Percentiles rank a stretch among this genome's conserved stretches.
Conservation (phyloP, 2,329 filamentous ascomycete species). For the Diaporthe helianthi region DNA sequence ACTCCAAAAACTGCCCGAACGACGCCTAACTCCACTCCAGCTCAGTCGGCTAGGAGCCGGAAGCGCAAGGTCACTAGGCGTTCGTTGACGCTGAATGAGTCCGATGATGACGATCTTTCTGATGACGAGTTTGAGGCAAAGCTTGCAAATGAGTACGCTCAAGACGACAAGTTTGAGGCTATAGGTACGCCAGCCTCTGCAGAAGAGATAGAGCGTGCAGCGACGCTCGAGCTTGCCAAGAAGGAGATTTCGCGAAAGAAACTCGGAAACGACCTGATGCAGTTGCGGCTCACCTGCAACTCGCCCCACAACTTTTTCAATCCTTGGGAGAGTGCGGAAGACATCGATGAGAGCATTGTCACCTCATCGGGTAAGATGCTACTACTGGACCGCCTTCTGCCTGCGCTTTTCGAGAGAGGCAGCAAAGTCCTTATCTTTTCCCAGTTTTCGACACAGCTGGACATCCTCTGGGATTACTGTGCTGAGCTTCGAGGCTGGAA, state of each 20-base stretch:
- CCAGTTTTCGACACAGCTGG: conserved; percentile 93
- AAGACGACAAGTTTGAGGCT: conserved; percentile 46
- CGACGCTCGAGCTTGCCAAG: conserved; percentile 80
- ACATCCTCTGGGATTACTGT: conserved; percentile 89
- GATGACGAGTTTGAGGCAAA: conserved; percentile 86
- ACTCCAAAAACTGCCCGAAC: conserved; percentile 75
- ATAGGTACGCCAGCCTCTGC: conserved; percentile 48
- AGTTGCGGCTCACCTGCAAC: conserved; percentile 91
- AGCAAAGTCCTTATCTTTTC: conserved; percentile 97
- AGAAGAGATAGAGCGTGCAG: conserved; percentile 70
- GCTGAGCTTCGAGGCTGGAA: conserved; percentile 78
- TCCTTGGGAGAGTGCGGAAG: conserved; percentile 71
- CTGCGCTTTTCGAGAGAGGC: conserved; percentile 72
- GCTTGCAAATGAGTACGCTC: conserved; percentile 67
- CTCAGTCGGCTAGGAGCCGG: conserved; percentile 56
- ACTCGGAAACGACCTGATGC: conserved; percentile 90
- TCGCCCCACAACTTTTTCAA: conserved; percentile 97
- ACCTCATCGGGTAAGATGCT: conserved; percentile 96
- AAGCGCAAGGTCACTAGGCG: conserved; percentile 54
- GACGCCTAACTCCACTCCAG: conserved; percentile 77
- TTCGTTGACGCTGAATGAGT: conserved; percentile 63
- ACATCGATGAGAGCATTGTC: conserved; percentile 81
- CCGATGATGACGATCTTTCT: conserved; percentile 71
- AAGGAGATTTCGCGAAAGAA: conserved; percentile 91
- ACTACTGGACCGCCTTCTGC: conserved; percentile 85